These are phyloP conservation scores for Trichosanthes cucumerina DNA, from an alignment of 306 rosid genomes.

Conservation along the genomic window DNA sequence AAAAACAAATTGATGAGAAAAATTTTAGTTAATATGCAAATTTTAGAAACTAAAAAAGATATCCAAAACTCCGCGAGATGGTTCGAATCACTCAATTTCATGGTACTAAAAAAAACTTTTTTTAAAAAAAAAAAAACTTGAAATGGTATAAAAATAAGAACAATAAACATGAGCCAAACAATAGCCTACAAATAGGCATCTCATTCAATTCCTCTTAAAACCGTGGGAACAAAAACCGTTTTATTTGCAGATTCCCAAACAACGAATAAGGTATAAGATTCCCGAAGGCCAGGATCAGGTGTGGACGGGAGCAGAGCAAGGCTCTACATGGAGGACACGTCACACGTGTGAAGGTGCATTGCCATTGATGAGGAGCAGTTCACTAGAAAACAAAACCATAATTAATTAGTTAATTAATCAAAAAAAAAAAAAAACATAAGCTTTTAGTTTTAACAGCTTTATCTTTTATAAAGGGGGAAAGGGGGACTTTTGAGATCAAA, in stretches of 20 bases:
- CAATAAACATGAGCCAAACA: neutral
- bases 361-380: neutral
- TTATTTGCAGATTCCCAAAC: neutral
- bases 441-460: constrained; percentile 1
- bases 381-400: neutral
- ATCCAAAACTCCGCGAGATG: too few relatives aligned
- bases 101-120: too few relatives aligned
- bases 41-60: neutral
- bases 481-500: neutral
- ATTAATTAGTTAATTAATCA: neutral
- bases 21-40: too few relatives aligned
- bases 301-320: neutral
- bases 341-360: neutral
- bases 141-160: neutral
- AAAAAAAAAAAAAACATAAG: neutral
- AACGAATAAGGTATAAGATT: neutral
- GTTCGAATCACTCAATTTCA: too few relatives aligned
- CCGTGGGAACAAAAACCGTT: constrained; percentile 2
- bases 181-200: constrained; percentile 1
- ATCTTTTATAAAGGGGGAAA: constrained; percentile 4
- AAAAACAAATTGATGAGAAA: too few relatives aligned
- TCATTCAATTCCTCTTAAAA: neutral
- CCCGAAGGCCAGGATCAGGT: neutral
- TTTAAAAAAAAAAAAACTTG: too few relatives aligned
- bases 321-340: neutral